Evolutionary conservation across 1,139 yeast species (phyloP).

Genomic region (Pichia sp.): DNA sequence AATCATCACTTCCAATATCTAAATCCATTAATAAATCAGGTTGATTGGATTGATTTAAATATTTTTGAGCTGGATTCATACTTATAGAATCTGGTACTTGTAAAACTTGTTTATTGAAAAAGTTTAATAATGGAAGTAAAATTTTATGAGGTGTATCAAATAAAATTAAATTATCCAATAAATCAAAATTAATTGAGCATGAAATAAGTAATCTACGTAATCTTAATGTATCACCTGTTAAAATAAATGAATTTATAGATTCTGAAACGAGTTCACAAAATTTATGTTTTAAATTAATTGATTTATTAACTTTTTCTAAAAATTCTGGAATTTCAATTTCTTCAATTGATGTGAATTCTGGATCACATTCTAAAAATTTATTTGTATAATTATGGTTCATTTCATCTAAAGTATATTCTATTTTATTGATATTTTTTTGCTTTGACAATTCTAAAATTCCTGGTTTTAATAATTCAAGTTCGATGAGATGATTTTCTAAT

Average conservation of each 20-base stretch:
- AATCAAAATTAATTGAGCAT: conserved; percentile 15
- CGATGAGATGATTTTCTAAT: conserved; percentile 19
- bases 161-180: conserved; percentile 19
- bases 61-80: conserved; percentile 11
- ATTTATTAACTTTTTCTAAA: conserved; percentile 14
- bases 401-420: conserved; percentile 12
- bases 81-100: conserved; percentile 16
- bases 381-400: conserved; percentile 16
- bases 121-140: conserved; percentile 21
- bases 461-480: conserved; percentile 20
- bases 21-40: conserved; percentile 25
- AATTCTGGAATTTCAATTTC: conserved; percentile 23
- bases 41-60: conserved; percentile 13
- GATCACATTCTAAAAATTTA: conserved; percentile 26
- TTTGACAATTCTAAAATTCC: conserved; percentile 4
- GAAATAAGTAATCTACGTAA: conserved; percentile 26
- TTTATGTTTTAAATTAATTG: conserved; percentile 13
- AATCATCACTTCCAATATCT: conserved; percentile 28
- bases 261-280: conserved; percentile 19
- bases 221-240: conserved; percentile 24
- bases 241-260: conserved; percentile 19
- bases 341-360: conserved; percentile 29
- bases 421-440: background rate
- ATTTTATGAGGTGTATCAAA: conserved; percentile 24
- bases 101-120: conserved; percentile 19